Evolutionary conservation across 345 rosid genomes (phyloP), one percentile per base, ranked within the genome.

Genomic region (Orychophragmus violaceus): DNA sequence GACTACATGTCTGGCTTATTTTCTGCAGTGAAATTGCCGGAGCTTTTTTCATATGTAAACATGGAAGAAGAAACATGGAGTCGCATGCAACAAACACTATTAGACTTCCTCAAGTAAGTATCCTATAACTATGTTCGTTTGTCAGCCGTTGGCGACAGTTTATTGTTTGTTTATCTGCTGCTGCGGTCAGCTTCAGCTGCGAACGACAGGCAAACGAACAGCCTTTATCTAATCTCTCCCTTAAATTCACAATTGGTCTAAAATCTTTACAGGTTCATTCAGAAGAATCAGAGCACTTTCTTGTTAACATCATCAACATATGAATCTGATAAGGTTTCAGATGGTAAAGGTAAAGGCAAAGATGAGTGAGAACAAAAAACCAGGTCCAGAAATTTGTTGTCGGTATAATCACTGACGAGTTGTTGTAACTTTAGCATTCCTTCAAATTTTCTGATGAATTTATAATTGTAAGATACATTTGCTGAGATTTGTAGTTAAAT

Each of bases 81-180:
- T 29, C 77, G 82, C 62, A 51, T 94, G 84, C 97, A 94, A 75
- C 96, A 83, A 84, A 90, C 80, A 66, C 70, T 94, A 65, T 76
- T 78, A 16, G 93, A 94, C 82, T 84, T 91, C 60, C 93, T 94
- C 82, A 88, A 88, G 99, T 94, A 84, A 88, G 99, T 90, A 85
- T 33, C 7, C 25, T n/a, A n/a, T n/a, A n/a, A n/a, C n/a, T n/a
- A n/a, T n/a, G n/a, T n/a, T n/a, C n/a, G n/a, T n/a, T n/a, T n/a
- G n/a, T n/a, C n/a, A n/a, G n/a, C n/a, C n/a, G n/a, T n/a, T n/a
- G n/a, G n/a, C n/a, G n/a, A n/a, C n/a, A n/a, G n/a, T n/a, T n/a
- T n/a, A n/a, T n/a, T n/a, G n/a, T n/a, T n/a, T n/a, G n/a, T n/a
- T n/a, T n/a, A n/a, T n/a, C n/a, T n/a, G n/a, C n/a, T n/a, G n/a